Percentiles rank a stretch among this genome's conserved stretches.
phyloP scores from a whole-genome alignment of 257 asterid genomes.

The Linaria vulgaris region DNA sequence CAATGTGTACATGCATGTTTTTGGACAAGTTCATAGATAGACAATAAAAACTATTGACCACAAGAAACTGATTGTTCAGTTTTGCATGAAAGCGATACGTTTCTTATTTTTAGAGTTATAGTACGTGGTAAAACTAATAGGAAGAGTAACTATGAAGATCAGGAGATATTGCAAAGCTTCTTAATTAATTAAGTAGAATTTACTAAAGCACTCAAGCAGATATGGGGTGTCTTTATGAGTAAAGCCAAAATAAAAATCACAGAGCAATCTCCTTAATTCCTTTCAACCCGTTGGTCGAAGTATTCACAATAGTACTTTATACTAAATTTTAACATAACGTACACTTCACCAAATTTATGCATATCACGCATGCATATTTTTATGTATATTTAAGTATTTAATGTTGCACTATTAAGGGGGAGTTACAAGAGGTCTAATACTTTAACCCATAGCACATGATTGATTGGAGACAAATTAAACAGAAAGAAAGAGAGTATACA shows the following conservation, averaged over 20 bases:
- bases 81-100: no score
- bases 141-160: conserved; percentile 40
- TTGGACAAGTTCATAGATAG: not conserved
- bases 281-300: no score
- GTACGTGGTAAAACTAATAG: conserved; percentile 5
- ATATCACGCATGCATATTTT: conserved; percentile 29
- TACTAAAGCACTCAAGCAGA: conserved; percentile 23
- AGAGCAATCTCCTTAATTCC: no score
- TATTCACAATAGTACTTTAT: not conserved
- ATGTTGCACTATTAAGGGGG: no score
- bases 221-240: no score
- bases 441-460: conserved; percentile 13
- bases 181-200: conserved; percentile 12
- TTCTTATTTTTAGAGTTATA: no score
- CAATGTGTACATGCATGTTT: conserved; percentile 17
- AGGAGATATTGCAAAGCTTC: conserved; percentile 18
- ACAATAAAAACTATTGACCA: conserved; percentile 1
- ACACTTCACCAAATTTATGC: conserved; percentile 52
- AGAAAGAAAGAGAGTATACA: not conserved
- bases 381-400: not conserved
- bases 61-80: conserved; percentile 21
- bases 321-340: conserved; percentile 37
- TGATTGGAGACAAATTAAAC: conserved; percentile 1
- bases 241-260: no score
- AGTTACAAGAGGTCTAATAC: not conserved